phyloP scores from a whole-genome alignment of 2,329 filamentous ascomycete genomes.

The Colletotrichum sp. region DNA sequence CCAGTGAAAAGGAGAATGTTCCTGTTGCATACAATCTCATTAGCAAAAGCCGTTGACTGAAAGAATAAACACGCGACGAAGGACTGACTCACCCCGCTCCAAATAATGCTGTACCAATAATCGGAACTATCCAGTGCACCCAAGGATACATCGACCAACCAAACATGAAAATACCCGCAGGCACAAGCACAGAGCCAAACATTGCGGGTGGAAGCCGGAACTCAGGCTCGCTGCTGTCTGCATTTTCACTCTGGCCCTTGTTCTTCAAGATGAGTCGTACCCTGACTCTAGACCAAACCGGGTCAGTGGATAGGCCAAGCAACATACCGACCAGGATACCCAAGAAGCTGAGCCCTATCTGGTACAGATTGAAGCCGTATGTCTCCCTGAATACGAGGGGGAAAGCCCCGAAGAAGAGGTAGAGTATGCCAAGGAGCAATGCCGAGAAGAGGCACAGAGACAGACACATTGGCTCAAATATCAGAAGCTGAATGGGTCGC shows the following conservation, averaged over 20 bases:
- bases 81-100: slow-evolving; percentile 61
- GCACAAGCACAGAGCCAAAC: slow-evolving; percentile 76
- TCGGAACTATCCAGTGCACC: slow-evolving; percentile 79
- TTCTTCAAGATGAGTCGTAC: slow-evolving; percentile 59
- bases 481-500: slow-evolving; percentile 78
- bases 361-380: slow-evolving; percentile 79
- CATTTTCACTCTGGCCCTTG: slow-evolving; percentile 52
- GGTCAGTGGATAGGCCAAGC: slow-evolving; percentile 62
- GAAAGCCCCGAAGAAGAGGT: slow-evolving; percentile 92
- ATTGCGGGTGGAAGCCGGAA: slow-evolving; percentile 81
- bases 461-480: slow-evolving; percentile 85
- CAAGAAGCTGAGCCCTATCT: slow-evolving; percentile 80
- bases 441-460: slow-evolving; percentile 83
- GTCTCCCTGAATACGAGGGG: slow-evolving; percentile 76
- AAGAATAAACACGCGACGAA: too few species aligned
- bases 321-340: slow-evolving; percentile 74
- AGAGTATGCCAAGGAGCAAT: slow-evolving; percentile 84
- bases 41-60: too few species aligned
- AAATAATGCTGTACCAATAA: slow-evolving; percentile 77
- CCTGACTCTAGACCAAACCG: slow-evolving; percentile 69
- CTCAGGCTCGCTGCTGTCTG: slow-evolving; percentile 78
- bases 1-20: slow-evolving; percentile 81
- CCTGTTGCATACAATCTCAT: slow-evolving; percentile 41
- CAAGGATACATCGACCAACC: slow-evolving; percentile 80
- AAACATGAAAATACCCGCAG: slow-evolving; percentile 85